These are phyloP conservation scores for Gossypium sturtianum DNA, from an alignment of 345 rosid genomes.

Conservation along the genomic window DNA sequence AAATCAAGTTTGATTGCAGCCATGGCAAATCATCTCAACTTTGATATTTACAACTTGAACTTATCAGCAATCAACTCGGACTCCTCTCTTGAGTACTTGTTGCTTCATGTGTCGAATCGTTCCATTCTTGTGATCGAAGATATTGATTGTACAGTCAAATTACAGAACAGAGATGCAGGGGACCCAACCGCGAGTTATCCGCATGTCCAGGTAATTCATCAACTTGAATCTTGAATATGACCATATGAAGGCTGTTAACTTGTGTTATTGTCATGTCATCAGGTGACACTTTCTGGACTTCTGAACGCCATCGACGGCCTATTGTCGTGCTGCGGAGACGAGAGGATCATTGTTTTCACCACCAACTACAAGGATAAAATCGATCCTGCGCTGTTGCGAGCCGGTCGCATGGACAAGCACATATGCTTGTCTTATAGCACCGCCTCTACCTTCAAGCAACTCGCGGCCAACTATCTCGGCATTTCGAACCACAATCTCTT, in stretches of 20 bases:
- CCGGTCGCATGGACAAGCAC: conserved; percentile 45
- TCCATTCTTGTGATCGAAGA: conserved; percentile 47
- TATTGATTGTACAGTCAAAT: conserved; percentile 36
- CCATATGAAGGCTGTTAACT: not conserved
- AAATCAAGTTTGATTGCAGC: conserved; percentile 29
- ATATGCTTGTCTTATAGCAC: conserved; percentile 35
- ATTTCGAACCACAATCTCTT: conserved; percentile 23
- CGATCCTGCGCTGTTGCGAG: conserved; percentile 37
- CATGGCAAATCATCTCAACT: conserved; percentile 30
- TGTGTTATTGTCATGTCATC: not conserved
- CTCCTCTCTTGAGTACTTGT: conserved; percentile 23
- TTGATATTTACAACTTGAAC: conserved; percentile 34
- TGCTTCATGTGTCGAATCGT: conserved; percentile 35
- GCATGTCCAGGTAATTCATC: not conserved
- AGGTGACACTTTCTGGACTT: conserved; percentile 37
- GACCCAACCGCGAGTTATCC: not conserved
- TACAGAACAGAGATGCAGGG: conserved; percentile 25
- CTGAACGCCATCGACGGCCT: conserved; percentile 39
- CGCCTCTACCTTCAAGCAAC: conserved; percentile 36
- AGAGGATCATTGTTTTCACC: conserved; percentile 42
- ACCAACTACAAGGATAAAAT: conserved; percentile 37
- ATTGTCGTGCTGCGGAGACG: conserved; percentile 42
- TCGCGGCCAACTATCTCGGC: conserved; percentile 29
- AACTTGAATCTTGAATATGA: not conserved
- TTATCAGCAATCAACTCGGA: conserved; percentile 25